Evolutionary conservation across 768 basidiomycete genomes (phyloP), one percentile per base, ranked within the genome.

Genomic region (Hericium coralloides): DNA sequence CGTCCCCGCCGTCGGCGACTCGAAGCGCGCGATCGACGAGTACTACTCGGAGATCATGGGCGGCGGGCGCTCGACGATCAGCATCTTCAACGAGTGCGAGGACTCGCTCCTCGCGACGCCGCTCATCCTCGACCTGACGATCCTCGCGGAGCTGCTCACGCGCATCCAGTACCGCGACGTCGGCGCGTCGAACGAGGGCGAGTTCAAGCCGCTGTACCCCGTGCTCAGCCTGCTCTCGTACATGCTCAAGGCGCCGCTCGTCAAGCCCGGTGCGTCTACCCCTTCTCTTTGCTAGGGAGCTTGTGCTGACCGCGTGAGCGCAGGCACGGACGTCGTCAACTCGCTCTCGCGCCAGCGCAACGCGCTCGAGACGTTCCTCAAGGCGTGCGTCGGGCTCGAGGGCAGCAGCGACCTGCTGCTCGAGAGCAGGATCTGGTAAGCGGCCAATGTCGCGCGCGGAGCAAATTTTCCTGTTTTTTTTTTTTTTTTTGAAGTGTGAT

Each of bases 41-140:
- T 98, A 98, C 74, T 93, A 94, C 73, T 95, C 92, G 12, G 95
- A 98, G 79, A 94, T 98, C 66, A 87, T 95, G 76, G 95, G 95
- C 68, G 95, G 95, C 63, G 95, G 95, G 26, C 79, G 92, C 60
- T 90, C 88, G 61, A 92, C 89, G 12, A 94, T 97, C 78, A 93
- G 91, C 70, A 92, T 93, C 74, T 97, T 95, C 82, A 98, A 98
- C 72, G 90, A 95, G 72, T 98, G 95, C 79, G 93, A 95, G 86
- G 95, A 98, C 70, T 97, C 95, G 12, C 79, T 98, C 59, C 80
- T 99, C 60, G 95, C 95, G 26, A 95, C 95, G 38, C 95, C 95
- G 18, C 81, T 99, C 66, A 98, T 98, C 69, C 79, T 99, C 66
- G 95, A 98, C 72, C 76, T 98, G 62, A 72, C 89, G 43, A 93